Evolutionary conservation across 139 green algal species (phyloP).

Genomic region (Spirogloea muscicola): DNA sequence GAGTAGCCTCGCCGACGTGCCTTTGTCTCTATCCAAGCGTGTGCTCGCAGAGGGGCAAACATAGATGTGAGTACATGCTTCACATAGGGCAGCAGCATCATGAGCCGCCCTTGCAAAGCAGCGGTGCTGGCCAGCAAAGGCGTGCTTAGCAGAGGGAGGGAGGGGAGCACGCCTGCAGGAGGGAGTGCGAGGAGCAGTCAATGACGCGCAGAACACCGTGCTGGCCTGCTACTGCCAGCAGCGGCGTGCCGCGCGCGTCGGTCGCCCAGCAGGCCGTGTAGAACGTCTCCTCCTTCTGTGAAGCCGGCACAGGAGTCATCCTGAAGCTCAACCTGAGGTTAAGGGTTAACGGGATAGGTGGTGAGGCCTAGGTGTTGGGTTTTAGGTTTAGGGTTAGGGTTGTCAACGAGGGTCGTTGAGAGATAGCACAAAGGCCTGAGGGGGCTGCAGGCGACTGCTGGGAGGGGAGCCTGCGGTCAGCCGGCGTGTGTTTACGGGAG

Average conservation of each 20-base stretch:
- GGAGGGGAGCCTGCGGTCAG: no score
- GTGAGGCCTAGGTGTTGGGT: no score
- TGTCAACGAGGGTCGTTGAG: no score
- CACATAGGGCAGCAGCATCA: neutral
- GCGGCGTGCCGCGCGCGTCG: slow-evolving; percentile 4
- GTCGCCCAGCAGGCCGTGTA: slow-evolving; percentile 34
- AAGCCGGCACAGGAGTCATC: no score
- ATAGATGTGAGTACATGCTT: neutral
- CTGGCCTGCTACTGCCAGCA: slow-evolving; percentile 24
- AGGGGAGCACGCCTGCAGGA: neutral
- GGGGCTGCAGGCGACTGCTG: no score
- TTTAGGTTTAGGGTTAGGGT: no score
- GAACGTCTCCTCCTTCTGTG: slow-evolving; percentile 50
- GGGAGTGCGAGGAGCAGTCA: slow-evolving; percentile 19
- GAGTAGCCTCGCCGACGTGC: neutral
- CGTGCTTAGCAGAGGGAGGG: neutral
- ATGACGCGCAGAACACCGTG: slow-evolving; percentile 40
- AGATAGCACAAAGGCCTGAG: no score
- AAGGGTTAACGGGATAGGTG: no score
- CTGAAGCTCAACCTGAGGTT: no score
- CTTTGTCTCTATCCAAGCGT: neutral
- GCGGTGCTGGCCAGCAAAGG: no score
- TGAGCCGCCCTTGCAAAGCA: no score
- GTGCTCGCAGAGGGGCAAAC: neutral
- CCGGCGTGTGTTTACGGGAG: no score